Base-by-base conservation (phyloP, 129 eudicot species). In the Escallonia herrerae region DNA sequence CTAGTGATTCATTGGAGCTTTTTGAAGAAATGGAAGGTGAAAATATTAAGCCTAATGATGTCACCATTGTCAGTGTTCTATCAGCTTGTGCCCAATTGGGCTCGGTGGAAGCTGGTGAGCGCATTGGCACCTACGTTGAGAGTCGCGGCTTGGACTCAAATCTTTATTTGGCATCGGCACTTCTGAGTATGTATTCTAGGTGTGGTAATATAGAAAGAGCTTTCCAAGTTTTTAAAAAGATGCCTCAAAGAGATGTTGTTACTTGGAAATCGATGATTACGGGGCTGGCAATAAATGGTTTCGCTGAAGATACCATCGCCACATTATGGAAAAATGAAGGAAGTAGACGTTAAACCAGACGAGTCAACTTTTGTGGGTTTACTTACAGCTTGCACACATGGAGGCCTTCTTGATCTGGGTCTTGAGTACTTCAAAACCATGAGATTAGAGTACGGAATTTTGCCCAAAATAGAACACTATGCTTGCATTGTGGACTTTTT, bases 401-500 rank as follows among this genome's bases (percentile, higher is more conserved):
- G 71, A 43, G 82, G 82, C 54, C 70, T 72, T 41, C 51, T 77
- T 15, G 78, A 72, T 39, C 3, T 37, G 66, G 77, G 82, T 9
- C 74, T 71, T 44, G 54, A 55, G 13, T 60, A 50, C 55, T 77
- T 64, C n/a, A 37, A 67, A 10, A 60, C 60, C 33, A 77, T 77
- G 82, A 63, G 40, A 14, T 33, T 6, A 62, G 58, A 65, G 2
- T 50, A 66, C 40, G 56, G 33, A 44, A 55, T 71, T 54, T 13
- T 41, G 3, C 77, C 74, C 40, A 45, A 72, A 55, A 66, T 71
- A 52, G 77, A 71, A 54, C 82, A 77, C 56, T 72, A 62, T 66
- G 77, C 77, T 43, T 77, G 77, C 54, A 66, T 77, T 13, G 82
- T 77, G 15, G 82, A 77, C 55, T 73, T 77, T 4, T 62, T 71